These are phyloP conservation scores for Micromonas pusilla DNA, from an alignment of 139 green algal species.

Conservation along the genomic window DNA sequence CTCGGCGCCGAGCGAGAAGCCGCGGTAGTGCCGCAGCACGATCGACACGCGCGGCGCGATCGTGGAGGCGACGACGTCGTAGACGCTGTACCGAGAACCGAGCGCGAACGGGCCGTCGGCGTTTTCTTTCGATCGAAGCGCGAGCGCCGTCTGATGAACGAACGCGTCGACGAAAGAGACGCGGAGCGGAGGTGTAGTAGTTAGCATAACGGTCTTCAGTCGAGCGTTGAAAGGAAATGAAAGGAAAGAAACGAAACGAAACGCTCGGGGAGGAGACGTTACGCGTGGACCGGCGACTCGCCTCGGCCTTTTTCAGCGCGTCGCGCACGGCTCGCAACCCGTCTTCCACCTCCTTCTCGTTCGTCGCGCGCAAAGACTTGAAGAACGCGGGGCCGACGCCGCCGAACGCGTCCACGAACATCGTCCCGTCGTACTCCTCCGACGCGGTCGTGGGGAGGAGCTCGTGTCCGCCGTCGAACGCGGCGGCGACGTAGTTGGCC, in stretches of 20 bases:
- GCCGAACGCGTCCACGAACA: slow-evolving; percentile 4
- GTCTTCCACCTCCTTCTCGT: neutral
- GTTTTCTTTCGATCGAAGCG: neutral
- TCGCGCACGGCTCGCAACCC: neutral
- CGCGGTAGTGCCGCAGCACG: slow-evolving; percentile 8
- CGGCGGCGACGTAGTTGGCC: neutral
- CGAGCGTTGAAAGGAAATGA: no score
- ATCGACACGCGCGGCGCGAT: neutral
- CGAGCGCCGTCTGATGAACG: no score
- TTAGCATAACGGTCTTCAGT: no score
- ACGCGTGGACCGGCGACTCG: no score
- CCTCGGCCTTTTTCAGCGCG: neutral
- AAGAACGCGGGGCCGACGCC: neutral
- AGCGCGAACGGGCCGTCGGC: neutral
- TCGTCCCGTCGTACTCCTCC: neutral
- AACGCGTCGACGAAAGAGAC: no score
- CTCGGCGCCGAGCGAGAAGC: neutral
- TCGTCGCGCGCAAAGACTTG: slow-evolving; percentile 9
- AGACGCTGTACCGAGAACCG: neutral
- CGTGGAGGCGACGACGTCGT: neutral
- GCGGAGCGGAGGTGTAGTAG: no score
- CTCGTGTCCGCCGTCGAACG: neutral
- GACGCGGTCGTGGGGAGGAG: neutral
- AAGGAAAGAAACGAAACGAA: no score
- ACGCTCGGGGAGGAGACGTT: no score